These are phyloP conservation scores for Rubroshorea leprosula DNA, from an alignment of 345 rosid genomes.

Conservation along the genomic window DNA sequence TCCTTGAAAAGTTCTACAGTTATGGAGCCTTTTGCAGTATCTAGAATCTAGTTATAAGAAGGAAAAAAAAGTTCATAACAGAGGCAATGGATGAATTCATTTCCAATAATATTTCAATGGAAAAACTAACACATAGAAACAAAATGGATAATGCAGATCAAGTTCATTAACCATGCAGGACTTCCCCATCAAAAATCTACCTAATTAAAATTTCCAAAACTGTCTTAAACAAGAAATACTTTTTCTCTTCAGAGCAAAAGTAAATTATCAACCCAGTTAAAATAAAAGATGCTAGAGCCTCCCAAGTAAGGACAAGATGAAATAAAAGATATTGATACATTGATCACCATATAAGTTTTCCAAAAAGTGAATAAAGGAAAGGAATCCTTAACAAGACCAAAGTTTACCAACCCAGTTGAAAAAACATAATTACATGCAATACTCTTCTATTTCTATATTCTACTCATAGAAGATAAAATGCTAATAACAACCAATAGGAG, in stretches of 20 bases:
- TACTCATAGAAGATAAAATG: background rate
- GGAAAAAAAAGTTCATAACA: background rate
- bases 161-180: background rate
- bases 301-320: too few relatives aligned
- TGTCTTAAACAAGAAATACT: background rate
- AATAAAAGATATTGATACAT: too few relatives aligned
- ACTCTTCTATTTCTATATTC: too few relatives aligned
- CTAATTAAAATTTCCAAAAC: background rate
- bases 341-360: too few relatives aligned
- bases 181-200: background rate
- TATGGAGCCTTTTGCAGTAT: slow-evolving; percentile 58
- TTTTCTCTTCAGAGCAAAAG: too few relatives aligned
- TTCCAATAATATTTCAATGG: background rate
- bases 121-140: background rate
- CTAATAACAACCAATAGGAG: background rate
- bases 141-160: background rate
- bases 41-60: slow-evolving; percentile 39
- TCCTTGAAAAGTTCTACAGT: slow-evolving; percentile 66
- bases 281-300: too few relatives aligned
- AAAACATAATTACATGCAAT: too few relatives aligned
- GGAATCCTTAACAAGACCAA: background rate
- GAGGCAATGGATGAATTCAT: slow-evolving; percentile 1
- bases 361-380: background rate
- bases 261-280: too few relatives aligned
- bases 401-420: background rate